Conservation (phyloP, 2,329 filamentous ascomycete species). For the Triangularia setosa region DNA sequence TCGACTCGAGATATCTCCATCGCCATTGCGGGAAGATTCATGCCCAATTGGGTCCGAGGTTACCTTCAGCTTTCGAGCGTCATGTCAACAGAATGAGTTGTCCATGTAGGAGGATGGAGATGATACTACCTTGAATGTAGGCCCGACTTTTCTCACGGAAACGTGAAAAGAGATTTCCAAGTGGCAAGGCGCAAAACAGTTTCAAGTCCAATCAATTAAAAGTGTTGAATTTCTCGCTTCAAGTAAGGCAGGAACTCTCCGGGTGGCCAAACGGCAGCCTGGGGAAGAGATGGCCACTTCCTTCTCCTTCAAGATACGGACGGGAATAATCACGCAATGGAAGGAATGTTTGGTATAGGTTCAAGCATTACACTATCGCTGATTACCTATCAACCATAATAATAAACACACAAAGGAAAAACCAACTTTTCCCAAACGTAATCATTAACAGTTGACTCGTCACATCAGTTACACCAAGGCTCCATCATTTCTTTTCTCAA, state of each 20-base stretch:
- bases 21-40: neutral
- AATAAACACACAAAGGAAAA: neutral
- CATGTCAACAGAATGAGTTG: neutral
- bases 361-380: neutral
- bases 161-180: neutral
- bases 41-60: neutral
- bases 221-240: neutral
- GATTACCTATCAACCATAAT: neutral
- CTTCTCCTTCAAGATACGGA: neutral
- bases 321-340: neutral
- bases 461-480: neutral
- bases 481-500: conserved; percentile 27
- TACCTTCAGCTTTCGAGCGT: neutral
- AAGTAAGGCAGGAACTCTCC: neutral
- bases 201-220: neutral
- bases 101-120: neutral
- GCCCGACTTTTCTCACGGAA: neutral
- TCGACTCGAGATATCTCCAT: neutral
- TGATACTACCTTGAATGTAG: neutral
- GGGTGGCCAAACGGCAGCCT: neutral
- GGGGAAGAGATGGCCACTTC: neutral
- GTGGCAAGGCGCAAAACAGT: neutral
- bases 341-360: neutral
- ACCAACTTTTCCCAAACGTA: neutral
- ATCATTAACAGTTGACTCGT: neutral